Base-by-base conservation (phyloP, 2,329 filamentous ascomycete species). In the Fusarium continuum region DNA sequence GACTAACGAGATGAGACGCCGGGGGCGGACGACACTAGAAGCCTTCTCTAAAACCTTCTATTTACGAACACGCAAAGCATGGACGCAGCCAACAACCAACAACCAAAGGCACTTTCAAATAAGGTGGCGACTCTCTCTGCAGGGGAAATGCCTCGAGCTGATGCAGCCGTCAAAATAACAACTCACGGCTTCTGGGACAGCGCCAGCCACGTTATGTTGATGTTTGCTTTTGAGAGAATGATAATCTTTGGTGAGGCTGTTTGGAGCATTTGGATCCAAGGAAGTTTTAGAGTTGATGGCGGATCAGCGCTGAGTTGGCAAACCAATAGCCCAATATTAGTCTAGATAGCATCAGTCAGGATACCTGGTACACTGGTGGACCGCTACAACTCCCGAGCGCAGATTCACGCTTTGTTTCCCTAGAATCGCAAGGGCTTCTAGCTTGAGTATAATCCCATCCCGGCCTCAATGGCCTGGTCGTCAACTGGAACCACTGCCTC, bases 221-320 rank as follows among this genome's bases (percentile, higher is more conserved):
- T 50, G 17, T 63, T 58, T 48, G 54, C 44, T 50, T 58, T 47
- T 39, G 34, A 35, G 22, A 25, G 39, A 34, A 34, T n/a, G 14
- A 36, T 35, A 29, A 34, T 8, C 11, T 8, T 17, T 32, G 20
- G 38, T 17, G 17, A 36, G 47, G 47, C 40, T 23, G 39, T 39
- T 32, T 31, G 28, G 17, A 23, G 20, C 36, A 10, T 53, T 38
- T 28, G n/a, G 23, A 41, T 63, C 32, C 50, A 61, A 61, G 53
- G 55, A 51, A 53, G 17, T 6, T 35, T 40, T 54, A 57, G 36
- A 55, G 36, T 61, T 55, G 47, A 26, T n/a, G n/a, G n/a, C n/a
- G 14, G 56, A 65, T 65, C 40, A 63, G 48, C 47, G 32, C 53
- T 66, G 58, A 66, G 61, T 32, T 68, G 58, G 47, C 64, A 64